These are phyloP conservation scores for Yamadazyma dendronema DNA, from an alignment of 1,139 yeast species.

Conservation along the genomic window DNA sequence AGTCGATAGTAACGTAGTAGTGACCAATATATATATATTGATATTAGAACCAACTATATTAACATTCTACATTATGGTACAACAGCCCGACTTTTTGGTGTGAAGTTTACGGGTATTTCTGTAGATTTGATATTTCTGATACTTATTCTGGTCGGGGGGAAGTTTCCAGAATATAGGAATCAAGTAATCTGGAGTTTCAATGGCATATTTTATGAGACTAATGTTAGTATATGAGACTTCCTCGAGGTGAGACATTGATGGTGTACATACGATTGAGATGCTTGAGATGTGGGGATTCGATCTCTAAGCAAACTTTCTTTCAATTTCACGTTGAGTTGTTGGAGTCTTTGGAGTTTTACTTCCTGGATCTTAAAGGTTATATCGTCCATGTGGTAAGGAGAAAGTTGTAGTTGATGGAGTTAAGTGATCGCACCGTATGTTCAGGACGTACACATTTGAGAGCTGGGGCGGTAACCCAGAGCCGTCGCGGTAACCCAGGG, in stretches of 20 bases:
- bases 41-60: too few relatives aligned
- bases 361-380: slow-evolving; percentile 30
- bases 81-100: slow-evolving; percentile 34
- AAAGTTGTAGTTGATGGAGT: too few relatives aligned
- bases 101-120: slow-evolving; percentile 12
- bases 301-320: slow-evolving; percentile 54
- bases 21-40: too few relatives aligned
- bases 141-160: slow-evolving; percentile 46
- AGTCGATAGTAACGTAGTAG: too few relatives aligned
- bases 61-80: slow-evolving; percentile 29
- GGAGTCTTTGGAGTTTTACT: slow-evolving; percentile 62
- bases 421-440: too few relatives aligned
- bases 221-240: slow-evolving; percentile 1
- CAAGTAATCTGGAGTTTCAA: slow-evolving; percentile 51
- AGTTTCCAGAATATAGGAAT: slow-evolving; percentile 53
- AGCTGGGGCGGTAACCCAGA: too few relatives aligned
- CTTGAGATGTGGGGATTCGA: slow-evolving; percentile 67
- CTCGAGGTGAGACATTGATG: too few relatives aligned
- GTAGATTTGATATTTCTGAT: slow-evolving; percentile 27
- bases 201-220: slow-evolving; percentile 42
- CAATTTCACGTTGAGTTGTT: slow-evolving; percentile 57
- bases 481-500: too few relatives aligned
- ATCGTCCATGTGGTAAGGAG: slow-evolving; percentile 18
- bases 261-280: slow-evolving; percentile 44
- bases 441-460: too few relatives aligned